Conservation (phyloP, 805 yeast genomes). For the Saturnispora gosingensis region DNA sequence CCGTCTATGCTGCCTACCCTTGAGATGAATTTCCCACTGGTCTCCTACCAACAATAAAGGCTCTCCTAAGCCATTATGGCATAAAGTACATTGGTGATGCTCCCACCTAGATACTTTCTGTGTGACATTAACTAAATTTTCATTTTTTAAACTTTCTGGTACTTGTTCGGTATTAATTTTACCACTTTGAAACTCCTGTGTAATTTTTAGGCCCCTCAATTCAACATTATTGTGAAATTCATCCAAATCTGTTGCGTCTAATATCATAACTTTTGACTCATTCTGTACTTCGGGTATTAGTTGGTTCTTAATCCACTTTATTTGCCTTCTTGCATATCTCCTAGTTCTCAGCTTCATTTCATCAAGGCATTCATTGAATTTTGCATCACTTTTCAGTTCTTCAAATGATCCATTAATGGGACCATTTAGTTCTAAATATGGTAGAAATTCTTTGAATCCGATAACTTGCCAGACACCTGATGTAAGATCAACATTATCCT, state of each 20-base stretch:
- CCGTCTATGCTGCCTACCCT: slow-evolving; percentile 60
- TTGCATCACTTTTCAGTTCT: slow-evolving; percentile 10
- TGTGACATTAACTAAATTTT: slow-evolving; percentile 6
- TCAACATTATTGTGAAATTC: slow-evolving; percentile 53
- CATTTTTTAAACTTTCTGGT: slow-evolving; percentile 15
- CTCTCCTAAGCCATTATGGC: slow-evolving; percentile 42
- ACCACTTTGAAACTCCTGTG: slow-evolving; percentile 24
- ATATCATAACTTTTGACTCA: slow-evolving; percentile 54
- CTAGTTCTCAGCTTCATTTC: slow-evolving; percentile 79
- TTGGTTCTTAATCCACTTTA: slow-evolving; percentile 79
- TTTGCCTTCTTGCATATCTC: slow-evolving; percentile 79
- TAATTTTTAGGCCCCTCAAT: slow-evolving; percentile 44
- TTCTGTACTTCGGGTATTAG: slow-evolving; percentile 50
- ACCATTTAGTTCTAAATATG: slow-evolving; percentile 32
- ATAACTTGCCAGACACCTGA: slow-evolving; percentile 90
- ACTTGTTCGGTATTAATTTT: slow-evolving; percentile 9
- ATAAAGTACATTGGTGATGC: slow-evolving; percentile 58
- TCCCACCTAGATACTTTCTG: slow-evolving; percentile 38
- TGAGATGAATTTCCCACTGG: slow-evolving; percentile 59
- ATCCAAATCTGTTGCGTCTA: slow-evolving; percentile 68
- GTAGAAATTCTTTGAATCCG: slow-evolving; percentile 84
- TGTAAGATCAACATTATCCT: slow-evolving; percentile 36
- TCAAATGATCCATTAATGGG: neutral
- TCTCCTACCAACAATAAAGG: slow-evolving; percentile 64
- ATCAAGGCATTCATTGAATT: slow-evolving; percentile 42